Evolutionary conservation across 129 eudicot species (phyloP).

Genomic region (Lactuca saligna): DNA sequence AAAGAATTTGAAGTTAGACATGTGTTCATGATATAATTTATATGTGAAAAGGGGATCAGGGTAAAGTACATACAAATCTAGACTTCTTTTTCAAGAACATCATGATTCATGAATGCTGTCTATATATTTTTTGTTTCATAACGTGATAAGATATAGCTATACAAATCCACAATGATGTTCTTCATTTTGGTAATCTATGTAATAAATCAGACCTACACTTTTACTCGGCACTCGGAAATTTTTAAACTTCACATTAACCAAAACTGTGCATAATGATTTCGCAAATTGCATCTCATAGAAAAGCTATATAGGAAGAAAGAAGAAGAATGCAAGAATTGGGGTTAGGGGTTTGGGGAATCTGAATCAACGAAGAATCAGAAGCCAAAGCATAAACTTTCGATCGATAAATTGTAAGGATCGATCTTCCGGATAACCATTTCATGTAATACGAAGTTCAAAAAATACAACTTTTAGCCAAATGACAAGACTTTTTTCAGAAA

Average conservation of each 20-base stretch:
- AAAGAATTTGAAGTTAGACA: not conserved
- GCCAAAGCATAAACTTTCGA: slow-evolving; percentile 10
- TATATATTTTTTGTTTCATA: not conserved
- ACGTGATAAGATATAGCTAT: not conserved
- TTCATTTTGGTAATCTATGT: not conserved
- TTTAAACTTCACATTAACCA: not conserved
- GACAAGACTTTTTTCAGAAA: not conserved
- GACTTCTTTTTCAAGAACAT: not conserved
- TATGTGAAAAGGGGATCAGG: not conserved
- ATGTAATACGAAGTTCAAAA: not conserved
- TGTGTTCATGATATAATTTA: not conserved
- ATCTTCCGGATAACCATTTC: slow-evolving; percentile 7
- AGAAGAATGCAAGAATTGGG: not conserved
- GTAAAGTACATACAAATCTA: not conserved
- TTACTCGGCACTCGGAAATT: not conserved
- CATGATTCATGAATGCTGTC: not conserved
- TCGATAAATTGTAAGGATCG: slow-evolving; percentile 5
- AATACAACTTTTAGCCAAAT: not conserved
- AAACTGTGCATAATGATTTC: not conserved
- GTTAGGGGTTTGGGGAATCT: slow-evolving; percentile 2
- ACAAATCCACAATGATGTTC: not conserved
- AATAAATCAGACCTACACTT: slow-evolving; percentile 17
- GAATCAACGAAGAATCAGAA: slow-evolving; percentile 3
- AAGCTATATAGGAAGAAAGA: not conserved
- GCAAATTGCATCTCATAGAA: slow-evolving; percentile 6